These are phyloP conservation scores for Suhomyces tanzawaensis DNA, from an alignment of 805 yeast genomes.

Conservation along the genomic window DNA sequence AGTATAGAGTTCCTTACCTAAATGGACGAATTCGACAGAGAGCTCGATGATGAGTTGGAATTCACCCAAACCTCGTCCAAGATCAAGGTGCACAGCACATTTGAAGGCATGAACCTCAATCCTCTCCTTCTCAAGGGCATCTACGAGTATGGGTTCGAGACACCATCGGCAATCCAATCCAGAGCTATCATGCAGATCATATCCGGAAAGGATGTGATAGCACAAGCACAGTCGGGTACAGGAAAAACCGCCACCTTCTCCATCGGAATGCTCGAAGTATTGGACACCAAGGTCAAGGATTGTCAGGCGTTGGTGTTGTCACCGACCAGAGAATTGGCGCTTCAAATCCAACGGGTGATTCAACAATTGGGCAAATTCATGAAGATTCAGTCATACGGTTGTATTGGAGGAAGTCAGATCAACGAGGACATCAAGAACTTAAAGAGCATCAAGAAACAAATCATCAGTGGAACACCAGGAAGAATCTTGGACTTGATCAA, in stretches of 20 bases:
- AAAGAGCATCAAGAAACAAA: conserved; percentile 74
- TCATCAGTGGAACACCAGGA: conserved; percentile 98
- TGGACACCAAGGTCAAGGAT: conserved; percentile 68
- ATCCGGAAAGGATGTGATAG: conserved; percentile 68
- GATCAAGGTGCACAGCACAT: conserved; percentile 50
- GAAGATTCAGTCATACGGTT: conserved; percentile 90
- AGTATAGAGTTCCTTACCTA: too few species aligned
- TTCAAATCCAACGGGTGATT: conserved; percentile 93
- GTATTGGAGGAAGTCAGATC: conserved; percentile 94
- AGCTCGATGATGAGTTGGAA: conserved; percentile 56
- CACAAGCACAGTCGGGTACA: conserved; percentile 89
- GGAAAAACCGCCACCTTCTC: conserved; percentile 89
- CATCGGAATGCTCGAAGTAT: conserved; percentile 68
- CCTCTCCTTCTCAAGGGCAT: conserved; percentile 48
- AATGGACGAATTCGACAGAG: conserved; percentile 62
- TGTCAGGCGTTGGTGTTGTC: conserved; percentile 94
- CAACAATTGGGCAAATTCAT: conserved; percentile 86
- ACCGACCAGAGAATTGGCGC: conserved; percentile 96
- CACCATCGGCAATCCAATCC: conserved; percentile 79
- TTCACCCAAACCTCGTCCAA: conserved; percentile 51
- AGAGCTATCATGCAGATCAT: conserved; percentile 79
- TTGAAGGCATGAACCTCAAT: conserved; percentile 42
- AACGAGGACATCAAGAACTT: conserved; percentile 85
- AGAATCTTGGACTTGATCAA: conserved; percentile 95
- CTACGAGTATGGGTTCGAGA: conserved; percentile 77